These are phyloP conservation scores for Thuidium tamariscinum DNA, from an alignment of 225 moss, liverwort and hornwort genomes.

Conservation along the genomic window DNA sequence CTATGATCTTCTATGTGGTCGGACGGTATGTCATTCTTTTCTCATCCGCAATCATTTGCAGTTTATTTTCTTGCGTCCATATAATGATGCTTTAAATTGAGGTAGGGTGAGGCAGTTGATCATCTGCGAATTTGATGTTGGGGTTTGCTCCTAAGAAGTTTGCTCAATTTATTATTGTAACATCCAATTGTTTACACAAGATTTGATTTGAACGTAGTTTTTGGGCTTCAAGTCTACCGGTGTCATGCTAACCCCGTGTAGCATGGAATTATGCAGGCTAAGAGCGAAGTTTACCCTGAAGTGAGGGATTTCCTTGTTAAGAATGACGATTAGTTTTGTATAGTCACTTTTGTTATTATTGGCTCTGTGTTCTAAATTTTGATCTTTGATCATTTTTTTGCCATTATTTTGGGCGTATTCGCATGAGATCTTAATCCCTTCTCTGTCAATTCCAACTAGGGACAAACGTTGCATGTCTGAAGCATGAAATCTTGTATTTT, in stretches of 20 bases:
- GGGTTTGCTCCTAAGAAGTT: neutral
- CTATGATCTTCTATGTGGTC: slow-evolving; percentile 82
- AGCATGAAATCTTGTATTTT: neutral
- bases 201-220: neutral
- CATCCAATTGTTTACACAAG: neutral
- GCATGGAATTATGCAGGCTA: slow-evolving; percentile 47
- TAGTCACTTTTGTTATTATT: neutral
- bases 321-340: slow-evolving; percentile 16
- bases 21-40: slow-evolving; percentile 30
- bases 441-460: neutral
- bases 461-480: neutral
- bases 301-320: slow-evolving; percentile 51
- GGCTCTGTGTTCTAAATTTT: neutral
- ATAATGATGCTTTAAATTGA: neutral
- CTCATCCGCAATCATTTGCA: neutral
- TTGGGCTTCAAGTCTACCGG: neutral
- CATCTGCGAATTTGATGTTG: neutral
- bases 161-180: neutral
- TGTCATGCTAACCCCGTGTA: neutral
- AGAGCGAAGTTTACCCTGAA: slow-evolving; percentile 69
- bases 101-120: neutral
- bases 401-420: neutral
- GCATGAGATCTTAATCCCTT: neutral
- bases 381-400: neutral
- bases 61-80: neutral